phyloP scores from a whole-genome alignment of 176 grass and related monocot genomes.

The Olyra latifolia region DNA sequence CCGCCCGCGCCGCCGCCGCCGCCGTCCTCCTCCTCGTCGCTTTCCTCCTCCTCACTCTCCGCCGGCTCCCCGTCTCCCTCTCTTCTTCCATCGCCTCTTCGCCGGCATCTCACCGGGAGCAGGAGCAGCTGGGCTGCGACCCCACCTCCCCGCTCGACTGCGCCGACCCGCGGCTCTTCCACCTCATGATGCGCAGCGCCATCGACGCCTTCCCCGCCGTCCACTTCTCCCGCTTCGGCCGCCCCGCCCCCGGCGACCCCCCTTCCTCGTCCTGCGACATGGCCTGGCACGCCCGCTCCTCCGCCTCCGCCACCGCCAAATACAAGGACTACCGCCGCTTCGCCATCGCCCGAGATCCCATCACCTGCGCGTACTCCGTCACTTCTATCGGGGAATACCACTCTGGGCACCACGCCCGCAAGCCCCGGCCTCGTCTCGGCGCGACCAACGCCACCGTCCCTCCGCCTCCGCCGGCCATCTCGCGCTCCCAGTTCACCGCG shows the following conservation, averaged over 20 bases:
- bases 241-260: slow-evolving; percentile 42
- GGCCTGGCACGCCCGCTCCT: slow-evolving; percentile 58
- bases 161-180: slow-evolving; percentile 45
- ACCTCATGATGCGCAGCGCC: slow-evolving; percentile 49
- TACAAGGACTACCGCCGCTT: slow-evolving; percentile 80
- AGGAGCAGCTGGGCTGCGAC: slow-evolving; percentile 18
- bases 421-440: slow-evolving; percentile 24
- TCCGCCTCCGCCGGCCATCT: slow-evolving; percentile 35
- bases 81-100: not conserved
- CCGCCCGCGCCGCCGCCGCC: slow-evolving; percentile 16
- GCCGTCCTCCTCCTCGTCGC: not conserved
- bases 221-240: slow-evolving; percentile 76
- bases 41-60: slow-evolving; percentile 16
- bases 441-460: slow-evolving; percentile 31
- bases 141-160: slow-evolving; percentile 38
- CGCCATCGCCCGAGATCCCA: slow-evolving; percentile 39
- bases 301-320: slow-evolving; percentile 35
- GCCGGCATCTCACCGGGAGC: not conserved
- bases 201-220: slow-evolving; percentile 55
- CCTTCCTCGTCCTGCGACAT: slow-evolving; percentile 62
- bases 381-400: slow-evolving; percentile 62
- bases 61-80: not conserved
- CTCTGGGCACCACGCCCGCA: slow-evolving; percentile 64
- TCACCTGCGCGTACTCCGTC: slow-evolving; percentile 54
- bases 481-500: slow-evolving; percentile 44